Conservation (phyloP, 192 early-diverging fungal species). For the Umbelopsis sp. region DNA sequence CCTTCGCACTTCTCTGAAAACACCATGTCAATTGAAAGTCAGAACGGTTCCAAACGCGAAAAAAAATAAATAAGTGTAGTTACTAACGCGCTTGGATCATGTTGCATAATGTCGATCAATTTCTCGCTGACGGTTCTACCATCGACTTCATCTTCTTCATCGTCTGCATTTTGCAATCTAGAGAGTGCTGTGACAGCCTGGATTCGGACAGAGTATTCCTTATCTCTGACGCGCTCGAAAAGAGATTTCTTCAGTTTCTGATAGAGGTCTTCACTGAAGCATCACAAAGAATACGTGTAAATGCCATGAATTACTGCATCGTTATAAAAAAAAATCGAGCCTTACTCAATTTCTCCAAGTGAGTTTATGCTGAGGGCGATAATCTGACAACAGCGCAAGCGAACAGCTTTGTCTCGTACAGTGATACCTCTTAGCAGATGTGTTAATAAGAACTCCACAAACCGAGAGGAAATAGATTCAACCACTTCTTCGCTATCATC, state of each 20-base stretch:
- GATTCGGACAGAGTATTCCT: constrained; percentile 76
- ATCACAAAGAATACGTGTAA: neutral
- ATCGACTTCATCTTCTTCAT: constrained; percentile 51
- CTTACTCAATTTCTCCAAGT: constrained; percentile 78
- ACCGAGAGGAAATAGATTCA: constrained; percentile 64
- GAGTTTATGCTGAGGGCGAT: constrained; percentile 73
- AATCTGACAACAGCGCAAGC: constrained; percentile 76
- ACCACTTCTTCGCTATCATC: constrained; percentile 39
- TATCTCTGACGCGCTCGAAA: constrained; percentile 74
- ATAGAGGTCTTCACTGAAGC: constrained; percentile 75
- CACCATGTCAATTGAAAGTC: neutral
- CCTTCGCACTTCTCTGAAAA: constrained; percentile 75
- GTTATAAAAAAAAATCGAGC: neutral
- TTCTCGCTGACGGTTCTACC: constrained; percentile 63
- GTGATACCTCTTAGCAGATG: constrained; percentile 75
- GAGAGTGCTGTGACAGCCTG: constrained; percentile 80
- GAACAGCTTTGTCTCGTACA: constrained; percentile 79
- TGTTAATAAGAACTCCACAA: constrained; percentile 70
- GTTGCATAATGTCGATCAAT: constrained; percentile 64
- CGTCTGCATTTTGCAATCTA: constrained; percentile 69
- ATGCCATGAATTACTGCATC: neutral
- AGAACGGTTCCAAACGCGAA: neutral
- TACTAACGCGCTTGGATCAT: constrained; percentile 76
- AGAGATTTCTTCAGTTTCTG: constrained; percentile 66
- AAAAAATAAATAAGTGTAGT: neutral